These are phyloP conservation scores for Oxyria digyna DNA, from an alignment of 148 eudicot species.

Conservation along the genomic window DNA sequence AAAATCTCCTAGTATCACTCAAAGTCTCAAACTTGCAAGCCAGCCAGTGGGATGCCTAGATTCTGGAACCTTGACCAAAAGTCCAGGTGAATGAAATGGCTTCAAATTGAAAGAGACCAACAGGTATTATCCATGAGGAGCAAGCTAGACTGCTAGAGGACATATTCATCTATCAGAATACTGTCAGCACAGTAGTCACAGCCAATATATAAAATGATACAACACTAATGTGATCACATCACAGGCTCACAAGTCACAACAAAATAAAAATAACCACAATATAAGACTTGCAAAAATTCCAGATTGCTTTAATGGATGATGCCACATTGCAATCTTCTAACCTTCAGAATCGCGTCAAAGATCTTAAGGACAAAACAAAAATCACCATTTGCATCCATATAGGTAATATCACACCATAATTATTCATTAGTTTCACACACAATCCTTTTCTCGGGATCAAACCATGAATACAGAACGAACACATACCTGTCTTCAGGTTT, in stretches of 20 bases:
- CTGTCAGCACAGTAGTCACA: neutral
- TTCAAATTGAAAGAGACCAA: neutral
- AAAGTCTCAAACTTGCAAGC: conserved; percentile 1
- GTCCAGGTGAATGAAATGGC: neutral
- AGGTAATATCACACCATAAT: neutral
- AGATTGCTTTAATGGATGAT: neutral
- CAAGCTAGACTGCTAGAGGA: neutral
- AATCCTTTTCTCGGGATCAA: neutral
- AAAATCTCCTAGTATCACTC: neutral
- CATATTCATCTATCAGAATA: conserved; percentile 4
- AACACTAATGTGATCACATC: neutral
- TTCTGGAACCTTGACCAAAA: neutral
- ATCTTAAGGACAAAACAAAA: neutral
- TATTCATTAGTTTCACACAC: neutral
- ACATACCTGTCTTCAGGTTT: conserved; percentile 16
- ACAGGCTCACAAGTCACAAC: neutral
- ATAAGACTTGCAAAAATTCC: neutral
- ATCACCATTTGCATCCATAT: neutral
- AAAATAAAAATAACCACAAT: neutral
- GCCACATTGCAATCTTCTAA: neutral
- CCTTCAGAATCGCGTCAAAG: neutral
- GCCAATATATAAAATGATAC: neutral
- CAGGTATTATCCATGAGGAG: conserved; percentile 1
- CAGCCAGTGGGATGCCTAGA: neutral
- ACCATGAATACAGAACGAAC: neutral